A percentile compares a stretch with the other conserved stretches of the same genome.
Conservation (phyloP, 176 grass and related monocot genomes). For the Luzula sylvatica region DNA sequence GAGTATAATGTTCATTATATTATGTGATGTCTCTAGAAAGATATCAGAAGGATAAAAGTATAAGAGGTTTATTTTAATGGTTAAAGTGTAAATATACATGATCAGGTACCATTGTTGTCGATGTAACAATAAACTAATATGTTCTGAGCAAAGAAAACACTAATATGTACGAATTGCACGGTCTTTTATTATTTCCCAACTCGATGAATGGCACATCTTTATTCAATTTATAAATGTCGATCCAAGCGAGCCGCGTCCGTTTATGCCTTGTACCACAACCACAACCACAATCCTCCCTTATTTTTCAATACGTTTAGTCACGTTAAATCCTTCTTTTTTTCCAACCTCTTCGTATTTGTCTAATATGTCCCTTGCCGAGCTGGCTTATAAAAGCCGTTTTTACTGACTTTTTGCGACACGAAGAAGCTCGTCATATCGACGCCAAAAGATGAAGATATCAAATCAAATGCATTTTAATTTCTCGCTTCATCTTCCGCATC, state of each 20-base stretch:
- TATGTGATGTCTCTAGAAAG: too few species aligned
- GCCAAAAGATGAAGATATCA: constrained; percentile 20
- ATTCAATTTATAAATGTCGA: constrained; percentile 22
- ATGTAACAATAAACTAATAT: too few species aligned
- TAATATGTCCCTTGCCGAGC: constrained; percentile 7
- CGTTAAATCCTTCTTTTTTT: background rate
- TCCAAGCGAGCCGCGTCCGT: constrained; percentile 17
- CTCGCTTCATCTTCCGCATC: constrained; percentile 3
- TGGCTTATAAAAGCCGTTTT: constrained; percentile 11
- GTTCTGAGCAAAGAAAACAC: too few species aligned
- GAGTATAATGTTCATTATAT: too few species aligned
- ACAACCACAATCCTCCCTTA: background rate
- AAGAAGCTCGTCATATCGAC: constrained; percentile 29
- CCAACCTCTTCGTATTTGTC: constrained; percentile 19
- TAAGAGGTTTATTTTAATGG: background rate
- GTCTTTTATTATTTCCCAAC: background rate
- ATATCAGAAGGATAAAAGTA: too few species aligned
- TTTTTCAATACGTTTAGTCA: constrained; percentile 17
- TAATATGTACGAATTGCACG: too few species aligned
- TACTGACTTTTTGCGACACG: background rate
- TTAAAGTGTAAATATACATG: too few species aligned
- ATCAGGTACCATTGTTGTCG: too few species aligned
- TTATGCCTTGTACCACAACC: constrained; percentile 16
- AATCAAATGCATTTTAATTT: constrained; percentile 27
- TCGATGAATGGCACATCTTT: constrained; percentile 18